Evolutionary conservation across 2,329 filamentous ascomycete genomes (phyloP).

Genomic region (Phaeophleospora eucalypticola): DNA sequence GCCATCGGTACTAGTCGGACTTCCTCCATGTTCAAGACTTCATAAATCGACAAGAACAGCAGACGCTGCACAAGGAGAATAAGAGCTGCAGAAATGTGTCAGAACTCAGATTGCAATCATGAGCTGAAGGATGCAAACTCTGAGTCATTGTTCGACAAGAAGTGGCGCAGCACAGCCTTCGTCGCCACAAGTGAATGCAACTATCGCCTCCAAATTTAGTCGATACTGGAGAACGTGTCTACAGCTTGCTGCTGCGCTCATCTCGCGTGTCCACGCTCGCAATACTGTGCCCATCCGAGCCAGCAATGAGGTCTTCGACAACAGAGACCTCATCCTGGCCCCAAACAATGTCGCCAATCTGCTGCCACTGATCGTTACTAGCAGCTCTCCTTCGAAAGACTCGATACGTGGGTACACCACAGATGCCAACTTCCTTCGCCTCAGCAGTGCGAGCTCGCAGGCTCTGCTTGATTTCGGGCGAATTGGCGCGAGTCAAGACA

Average conservation of each 20-base stretch:
- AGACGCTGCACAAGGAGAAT: too few species aligned
- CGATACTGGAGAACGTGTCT: background rate
- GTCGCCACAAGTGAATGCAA: too few species aligned
- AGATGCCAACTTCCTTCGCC: slow-evolving; percentile 19
- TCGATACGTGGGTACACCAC: slow-evolving; percentile 22
- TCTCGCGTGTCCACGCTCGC: slow-evolving; percentile 6
- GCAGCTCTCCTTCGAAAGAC: slow-evolving; percentile 16
- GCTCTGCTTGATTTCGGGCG: slow-evolving; percentile 15
- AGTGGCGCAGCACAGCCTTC: too few species aligned
- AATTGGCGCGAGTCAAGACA: slow-evolving; percentile 14
- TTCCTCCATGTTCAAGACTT: too few species aligned
- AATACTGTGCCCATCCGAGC: slow-evolving; percentile 14
- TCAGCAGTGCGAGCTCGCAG: slow-evolving; percentile 19
- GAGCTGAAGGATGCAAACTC: too few species aligned
- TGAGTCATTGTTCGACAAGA: too few species aligned
- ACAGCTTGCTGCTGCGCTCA: slow-evolving; percentile 4
- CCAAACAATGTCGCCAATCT: slow-evolving; percentile 21
- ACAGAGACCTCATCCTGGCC: slow-evolving; percentile 23
- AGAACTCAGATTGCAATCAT: too few species aligned
- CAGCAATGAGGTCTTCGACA: slow-evolving; percentile 22
- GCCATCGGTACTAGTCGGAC: too few species aligned
- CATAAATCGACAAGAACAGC: too few species aligned
- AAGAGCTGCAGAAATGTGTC: too few species aligned
- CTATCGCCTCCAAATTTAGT: too few species aligned
- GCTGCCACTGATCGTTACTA: slow-evolving; percentile 9